Conservation (phyloP, 129 eudicot genomes). For the Centaurea solstitialis region DNA sequence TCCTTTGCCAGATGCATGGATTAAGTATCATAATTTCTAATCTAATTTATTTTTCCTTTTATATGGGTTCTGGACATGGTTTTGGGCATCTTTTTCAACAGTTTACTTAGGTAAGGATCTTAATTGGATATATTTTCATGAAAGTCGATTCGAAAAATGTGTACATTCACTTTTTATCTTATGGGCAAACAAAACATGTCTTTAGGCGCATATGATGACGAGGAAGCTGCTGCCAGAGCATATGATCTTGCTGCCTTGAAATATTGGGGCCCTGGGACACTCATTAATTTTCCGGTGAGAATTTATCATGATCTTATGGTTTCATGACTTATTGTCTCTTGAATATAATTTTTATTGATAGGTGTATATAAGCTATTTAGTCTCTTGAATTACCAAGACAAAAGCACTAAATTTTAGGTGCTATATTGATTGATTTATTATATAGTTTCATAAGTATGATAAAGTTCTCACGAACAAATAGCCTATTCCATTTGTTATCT, state of each 20-base stretch:
- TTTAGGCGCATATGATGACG: conserved; percentile 98
- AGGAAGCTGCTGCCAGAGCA: conserved; percentile 99
- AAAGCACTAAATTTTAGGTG: background rate
- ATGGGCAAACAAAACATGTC: conserved; percentile 13
- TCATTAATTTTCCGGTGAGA: conserved; percentile 94
- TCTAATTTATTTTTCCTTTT: conserved; percentile 37
- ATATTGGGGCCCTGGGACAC: conserved; percentile 99
- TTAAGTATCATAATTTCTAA: conserved; percentile 19
- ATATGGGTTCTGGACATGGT: conserved; percentile 33
- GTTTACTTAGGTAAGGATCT: conserved; percentile 88
- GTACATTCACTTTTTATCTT: conserved; percentile 17
- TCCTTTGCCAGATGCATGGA: conserved; percentile 18
- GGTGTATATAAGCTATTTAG: background rate
- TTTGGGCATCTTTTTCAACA: conserved; percentile 42
- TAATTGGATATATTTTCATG: background rate
- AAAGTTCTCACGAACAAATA: background rate
- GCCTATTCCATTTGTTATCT: background rate
- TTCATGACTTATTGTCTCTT: background rate
- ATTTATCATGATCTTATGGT: conserved; percentile 3
- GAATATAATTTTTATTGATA: background rate
- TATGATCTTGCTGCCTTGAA: conserved; percentile 99
- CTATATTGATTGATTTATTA: background rate
- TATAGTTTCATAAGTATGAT: conserved; percentile 20
- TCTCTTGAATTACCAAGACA: background rate
- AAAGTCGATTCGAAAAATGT: background rate